phyloP scores from a whole-genome alignment of 2,329 filamentous ascomycete species.

The Dothistroma pini region DNA sequence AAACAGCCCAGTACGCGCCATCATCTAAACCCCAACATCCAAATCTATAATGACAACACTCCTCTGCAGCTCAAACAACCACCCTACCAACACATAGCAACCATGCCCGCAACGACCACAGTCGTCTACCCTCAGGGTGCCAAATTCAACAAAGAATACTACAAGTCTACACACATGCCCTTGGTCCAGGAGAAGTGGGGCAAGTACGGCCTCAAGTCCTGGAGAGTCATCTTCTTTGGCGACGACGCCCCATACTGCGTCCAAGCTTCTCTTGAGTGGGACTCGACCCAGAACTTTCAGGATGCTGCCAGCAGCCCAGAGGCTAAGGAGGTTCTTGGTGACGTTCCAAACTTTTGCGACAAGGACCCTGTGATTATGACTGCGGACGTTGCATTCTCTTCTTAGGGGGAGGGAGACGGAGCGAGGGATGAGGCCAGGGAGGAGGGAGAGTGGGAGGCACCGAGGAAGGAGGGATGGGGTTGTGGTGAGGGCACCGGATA shows the following conservation, averaged over 20 bases:
- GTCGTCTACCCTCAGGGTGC: conserved; percentile 37
- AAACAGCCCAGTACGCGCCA: not conserved
- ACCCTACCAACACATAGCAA: conserved; percentile 6
- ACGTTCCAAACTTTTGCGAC: conserved; percentile 37
- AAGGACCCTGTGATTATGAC: conserved; percentile 34
- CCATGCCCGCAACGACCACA: conserved; percentile 24
- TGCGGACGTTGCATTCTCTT: conserved; percentile 27
- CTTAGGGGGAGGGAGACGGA: not conserved
- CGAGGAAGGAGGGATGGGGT: not conserved
- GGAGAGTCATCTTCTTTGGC: conserved; percentile 32
- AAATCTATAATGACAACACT: not conserved
- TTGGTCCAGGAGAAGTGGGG: conserved; percentile 34
- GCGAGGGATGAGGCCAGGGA: not conserved
- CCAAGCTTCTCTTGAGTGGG: conserved; percentile 35
- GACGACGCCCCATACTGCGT: conserved; percentile 33
- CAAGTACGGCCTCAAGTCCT: conserved; percentile 33
- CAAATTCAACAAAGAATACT: conserved; percentile 41
- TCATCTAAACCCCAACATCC: not conserved
- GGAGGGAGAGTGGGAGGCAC: not conserved
- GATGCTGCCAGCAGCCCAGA: conserved; percentile 24
- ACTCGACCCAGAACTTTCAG: conserved; percentile 28
- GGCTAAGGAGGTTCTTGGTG: conserved; percentile 30
- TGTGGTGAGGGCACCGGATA: not conserved
- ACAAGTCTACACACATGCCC: conserved; percentile 39
- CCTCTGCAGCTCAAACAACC: not conserved